phyloP scores from a whole-genome alignment of 169 alveolate species.

The Neospora caninum region DNA sequence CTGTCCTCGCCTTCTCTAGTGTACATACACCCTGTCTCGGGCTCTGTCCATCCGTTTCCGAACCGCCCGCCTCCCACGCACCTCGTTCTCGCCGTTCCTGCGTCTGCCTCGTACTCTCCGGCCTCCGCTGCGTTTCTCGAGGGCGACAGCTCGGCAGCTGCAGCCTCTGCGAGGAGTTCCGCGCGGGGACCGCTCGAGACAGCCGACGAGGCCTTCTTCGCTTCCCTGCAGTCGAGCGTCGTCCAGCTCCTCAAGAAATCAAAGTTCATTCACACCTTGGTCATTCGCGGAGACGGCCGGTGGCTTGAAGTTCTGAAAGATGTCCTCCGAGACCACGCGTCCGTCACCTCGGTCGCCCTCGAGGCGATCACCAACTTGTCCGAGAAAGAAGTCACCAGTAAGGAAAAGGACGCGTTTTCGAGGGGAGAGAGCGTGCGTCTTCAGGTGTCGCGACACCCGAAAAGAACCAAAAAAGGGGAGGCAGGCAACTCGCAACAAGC shows the following conservation, averaged over 20 bases:
- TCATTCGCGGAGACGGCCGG: not conserved
- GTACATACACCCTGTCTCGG: not conserved
- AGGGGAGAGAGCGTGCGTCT: not conserved
- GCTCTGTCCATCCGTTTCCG: not conserved
- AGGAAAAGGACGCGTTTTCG: not conserved
- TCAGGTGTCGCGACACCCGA: too few relatives aligned
- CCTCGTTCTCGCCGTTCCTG: not conserved
- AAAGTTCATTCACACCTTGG: not conserved
- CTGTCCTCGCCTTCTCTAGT: not conserved
- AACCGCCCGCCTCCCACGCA: not conserved
- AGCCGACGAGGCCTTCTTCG: not conserved
- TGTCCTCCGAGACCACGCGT: not conserved
- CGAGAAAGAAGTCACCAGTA: not conserved
- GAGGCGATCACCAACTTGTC: not conserved
- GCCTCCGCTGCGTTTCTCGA: not conserved
- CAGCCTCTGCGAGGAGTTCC: not conserved
- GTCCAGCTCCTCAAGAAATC: not conserved
- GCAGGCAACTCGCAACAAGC: too few relatives aligned
- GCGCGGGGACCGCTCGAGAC: not conserved
- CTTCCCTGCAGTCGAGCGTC: not conserved
- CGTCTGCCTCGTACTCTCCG: not conserved
- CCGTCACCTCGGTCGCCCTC: not conserved
- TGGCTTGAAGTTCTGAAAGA: not conserved
- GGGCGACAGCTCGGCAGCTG: not conserved
- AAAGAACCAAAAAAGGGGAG: too few relatives aligned